Conservation (phyloP, 345 rosid species). For the Draba incana region DNA sequence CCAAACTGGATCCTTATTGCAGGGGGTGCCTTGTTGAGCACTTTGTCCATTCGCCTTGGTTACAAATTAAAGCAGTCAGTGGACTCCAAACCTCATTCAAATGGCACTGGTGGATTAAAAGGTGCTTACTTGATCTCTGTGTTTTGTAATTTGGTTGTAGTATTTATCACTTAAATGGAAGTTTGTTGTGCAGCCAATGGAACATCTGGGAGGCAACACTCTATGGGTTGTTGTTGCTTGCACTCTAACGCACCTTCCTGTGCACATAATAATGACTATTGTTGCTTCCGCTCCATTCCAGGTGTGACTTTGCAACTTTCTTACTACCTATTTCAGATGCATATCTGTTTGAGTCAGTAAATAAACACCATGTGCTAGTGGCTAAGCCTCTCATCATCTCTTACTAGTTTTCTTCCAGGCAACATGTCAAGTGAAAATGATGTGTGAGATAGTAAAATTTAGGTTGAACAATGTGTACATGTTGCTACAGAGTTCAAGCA, state of each 20-base stretch:
- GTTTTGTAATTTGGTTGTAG: background rate
- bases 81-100: constrained; percentile 57
- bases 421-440: constrained; percentile 3
- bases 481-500: constrained; percentile 16
- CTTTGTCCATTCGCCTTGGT: constrained; percentile 88
- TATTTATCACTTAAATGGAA: constrained; percentile 19
- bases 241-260: constrained; percentile 33
- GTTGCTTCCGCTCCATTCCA: constrained; percentile 39
- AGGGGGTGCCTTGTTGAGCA: constrained; percentile 93
- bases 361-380: background rate
- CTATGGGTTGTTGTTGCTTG: constrained; percentile 33
- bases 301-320: constrained; percentile 33
- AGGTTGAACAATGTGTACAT: constrained; percentile 5
- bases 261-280: constrained; percentile 25
- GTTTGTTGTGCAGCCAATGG: constrained; percentile 38
- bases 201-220: constrained; percentile 31
- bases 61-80: constrained; percentile 83
- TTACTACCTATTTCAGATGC: background rate
- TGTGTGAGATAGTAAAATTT: background rate
- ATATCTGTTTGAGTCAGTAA: background rate
- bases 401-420: constrained; percentile 1
- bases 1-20: constrained; percentile 94
- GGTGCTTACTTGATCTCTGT: constrained; percentile 35
- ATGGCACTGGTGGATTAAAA: constrained; percentile 51
- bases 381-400: constrained; percentile 14